Percentiles rank a stretch among this genome's conserved stretches.
Conservation (phyloP, 2,329 filamentous ascomycete genomes). For the Penicillium sp. region DNA sequence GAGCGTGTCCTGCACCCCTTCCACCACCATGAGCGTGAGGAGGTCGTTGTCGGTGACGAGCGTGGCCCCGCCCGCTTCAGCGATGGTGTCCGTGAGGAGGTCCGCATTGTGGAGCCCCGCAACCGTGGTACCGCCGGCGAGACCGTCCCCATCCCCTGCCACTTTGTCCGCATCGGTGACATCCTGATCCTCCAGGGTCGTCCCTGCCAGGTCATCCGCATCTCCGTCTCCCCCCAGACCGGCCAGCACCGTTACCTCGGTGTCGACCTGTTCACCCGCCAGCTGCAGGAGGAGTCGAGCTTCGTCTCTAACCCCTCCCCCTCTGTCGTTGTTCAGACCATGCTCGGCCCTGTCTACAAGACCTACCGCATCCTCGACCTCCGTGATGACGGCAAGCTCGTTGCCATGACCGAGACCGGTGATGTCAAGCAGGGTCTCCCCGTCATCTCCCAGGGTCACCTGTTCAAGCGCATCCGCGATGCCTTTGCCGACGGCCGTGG, state of each 20-base stretch:
- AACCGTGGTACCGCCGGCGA: conserved; percentile 63
- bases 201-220: conserved; percentile 99
- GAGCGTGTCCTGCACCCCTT: conserved; percentile 70
- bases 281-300: conserved; percentile 97
- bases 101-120: conserved; percentile 60
- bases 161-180: conserved; percentile 99
- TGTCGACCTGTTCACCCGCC: conserved; percentile 99
- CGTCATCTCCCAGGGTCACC: conserved; percentile 92
- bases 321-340: conserved; percentile 97
- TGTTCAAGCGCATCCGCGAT: conserved; percentile 79
- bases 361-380: conserved; percentile 99
- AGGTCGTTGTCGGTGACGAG: conserved; percentile 51
- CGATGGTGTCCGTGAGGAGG: conserved; percentile 52
- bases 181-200: conserved; percentile 98
- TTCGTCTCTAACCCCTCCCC: conserved; percentile 97
- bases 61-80: conserved; percentile 53
- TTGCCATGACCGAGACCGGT: conserved; percentile 98
- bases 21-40: conserved; percentile 57
- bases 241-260: conserved; percentile 99
- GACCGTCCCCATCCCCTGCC: conserved; percentile 97
- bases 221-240: conserved; percentile 96
- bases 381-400: conserved; percentile 78
- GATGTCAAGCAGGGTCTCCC: conserved; percentile 96
- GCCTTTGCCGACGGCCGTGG: conserved; percentile 92
- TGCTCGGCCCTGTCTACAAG: conserved; percentile 99